Evolutionary conservation across 495 filamentous ascomycete genomes (phyloP), one percentile per base, ranked within the genome.

Genomic region (Lasiosphaeria ovina): DNA sequence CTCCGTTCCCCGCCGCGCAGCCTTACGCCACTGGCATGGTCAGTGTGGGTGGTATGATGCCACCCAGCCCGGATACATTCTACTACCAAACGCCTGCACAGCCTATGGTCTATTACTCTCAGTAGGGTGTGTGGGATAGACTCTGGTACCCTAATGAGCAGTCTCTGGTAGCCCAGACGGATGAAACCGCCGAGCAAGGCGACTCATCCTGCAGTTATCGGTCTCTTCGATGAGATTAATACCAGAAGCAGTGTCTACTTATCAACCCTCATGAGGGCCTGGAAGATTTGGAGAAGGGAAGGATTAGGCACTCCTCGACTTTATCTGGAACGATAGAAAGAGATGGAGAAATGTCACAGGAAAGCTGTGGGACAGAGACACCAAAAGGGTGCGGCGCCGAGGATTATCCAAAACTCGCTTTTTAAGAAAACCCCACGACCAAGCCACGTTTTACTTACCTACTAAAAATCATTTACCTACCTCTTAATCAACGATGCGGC

Each of bases 1-100:
- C 73, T 16, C 63, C 82, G 4, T 85, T 82, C 58, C 74, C 77
- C 24, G 64, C 78, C 35, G 63, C 79, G 33, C 86, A 87, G 51
- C 62, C 59, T 24, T 79, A 78, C 74, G 62, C 77, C 77, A 58
- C 84, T 65, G 86, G 83, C 14, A 81, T 87, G 54, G 82, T 88
- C 51, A 88, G 83, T 34, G 89, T 91, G 83, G 89, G 86, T 52
- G 88, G 88, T 0, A 92, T 93, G 88, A 88, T 92, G 78, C 87
- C 89, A 7, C 88, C 89, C 6, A 76, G 81, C 70, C 77, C 82
- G 56, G 78, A 89, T 65, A 73, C 79, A 11, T 94, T 89, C 73
- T 94, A 89, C 68, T 93, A 91, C 68, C 83, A 87, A 35, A 69
- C 84, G 59, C 68, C 79, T 7, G 75, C 74, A 1, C 81, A 77